These are phyloP conservation scores for Cytospora piceae DNA, from an alignment of 2,329 filamentous ascomycete species.

Conservation along the genomic window DNA sequence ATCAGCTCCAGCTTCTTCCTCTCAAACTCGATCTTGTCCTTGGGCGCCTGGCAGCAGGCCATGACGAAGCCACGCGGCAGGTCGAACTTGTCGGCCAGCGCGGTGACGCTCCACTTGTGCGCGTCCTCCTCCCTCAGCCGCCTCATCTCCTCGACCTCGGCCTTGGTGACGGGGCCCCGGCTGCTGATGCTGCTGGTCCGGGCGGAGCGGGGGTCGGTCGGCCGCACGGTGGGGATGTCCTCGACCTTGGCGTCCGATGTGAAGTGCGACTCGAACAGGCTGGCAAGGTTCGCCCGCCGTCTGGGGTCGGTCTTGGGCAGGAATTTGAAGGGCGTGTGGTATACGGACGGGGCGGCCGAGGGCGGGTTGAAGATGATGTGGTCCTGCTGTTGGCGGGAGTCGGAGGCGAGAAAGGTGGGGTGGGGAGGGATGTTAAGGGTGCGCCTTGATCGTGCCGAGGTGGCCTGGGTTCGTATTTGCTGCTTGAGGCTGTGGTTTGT, in stretches of 20 bases:
- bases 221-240: constrained; percentile 28
- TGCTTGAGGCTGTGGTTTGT: constrained; percentile 22
- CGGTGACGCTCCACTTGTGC: constrained; percentile 56
- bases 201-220: constrained; percentile 9
- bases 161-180: constrained; percentile 55
- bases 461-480: constrained; percentile 50
- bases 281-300: constrained; percentile 51
- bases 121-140: constrained; percentile 58
- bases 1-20: constrained; percentile 51
- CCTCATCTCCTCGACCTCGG: constrained; percentile 64
- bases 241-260: constrained; percentile 13
- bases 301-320: constrained; percentile 61
- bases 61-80: constrained; percentile 62
- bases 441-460: constrained; percentile 58
- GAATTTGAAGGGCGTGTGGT: constrained; percentile 69
- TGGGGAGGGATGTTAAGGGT: constrained; percentile 64
- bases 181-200: constrained; percentile 26
- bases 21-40: constrained; percentile 52
- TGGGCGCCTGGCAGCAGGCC: constrained; percentile 57
- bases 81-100: constrained; percentile 57
- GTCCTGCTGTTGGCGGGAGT: constrained; percentile 42
- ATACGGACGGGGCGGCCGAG: constrained; percentile 53
- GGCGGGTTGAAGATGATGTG: constrained; percentile 55
- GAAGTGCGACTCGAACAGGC: constrained; percentile 43
- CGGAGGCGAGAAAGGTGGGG: constrained; percentile 56